These are phyloP conservation scores for Colletotrichum lini DNA, from an alignment of 2,329 filamentous ascomycete species.

Conservation along the genomic window DNA sequence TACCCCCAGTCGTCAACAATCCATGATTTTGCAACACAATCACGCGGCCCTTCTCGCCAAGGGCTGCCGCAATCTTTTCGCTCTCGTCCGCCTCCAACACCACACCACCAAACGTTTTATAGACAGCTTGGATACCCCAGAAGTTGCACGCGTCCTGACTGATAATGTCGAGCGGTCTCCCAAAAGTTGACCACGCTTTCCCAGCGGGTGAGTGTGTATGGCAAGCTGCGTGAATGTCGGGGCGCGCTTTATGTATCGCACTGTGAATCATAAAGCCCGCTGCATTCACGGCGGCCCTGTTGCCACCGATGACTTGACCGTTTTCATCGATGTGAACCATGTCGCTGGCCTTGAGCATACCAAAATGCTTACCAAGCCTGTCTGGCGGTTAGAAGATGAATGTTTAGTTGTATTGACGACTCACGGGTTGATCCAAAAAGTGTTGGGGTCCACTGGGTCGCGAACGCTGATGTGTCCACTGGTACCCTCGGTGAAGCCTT, in stretches of 20 bases:
- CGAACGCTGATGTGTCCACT: slow-evolving; percentile 75
- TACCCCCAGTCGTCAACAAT: slow-evolving; percentile 72
- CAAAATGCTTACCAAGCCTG: slow-evolving; percentile 71
- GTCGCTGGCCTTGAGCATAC: slow-evolving; percentile 71
- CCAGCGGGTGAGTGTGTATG: slow-evolving; percentile 72
- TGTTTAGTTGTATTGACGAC: slow-evolving; percentile 3
- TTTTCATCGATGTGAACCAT: slow-evolving; percentile 74
- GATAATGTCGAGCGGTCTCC: slow-evolving; percentile 71
- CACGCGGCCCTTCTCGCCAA: slow-evolving; percentile 66
- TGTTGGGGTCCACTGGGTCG: slow-evolving; percentile 70
- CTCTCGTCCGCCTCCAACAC: slow-evolving; percentile 75
- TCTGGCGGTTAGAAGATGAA: too few species aligned
- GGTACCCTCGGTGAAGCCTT: slow-evolving; percentile 73
- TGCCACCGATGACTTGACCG: slow-evolving; percentile 72
- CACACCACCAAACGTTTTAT: slow-evolving; percentile 73
- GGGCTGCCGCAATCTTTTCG: slow-evolving; percentile 67
- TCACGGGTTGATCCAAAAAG: slow-evolving; percentile 76
- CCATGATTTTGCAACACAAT: slow-evolving; percentile 77
- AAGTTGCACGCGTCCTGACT: slow-evolving; percentile 73
- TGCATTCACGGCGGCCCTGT: slow-evolving; percentile 68
- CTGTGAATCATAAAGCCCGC: slow-evolving; percentile 76
- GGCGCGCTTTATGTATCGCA: slow-evolving; percentile 71
- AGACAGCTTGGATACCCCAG: slow-evolving; percentile 71
- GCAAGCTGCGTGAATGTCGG: slow-evolving; percentile 72
- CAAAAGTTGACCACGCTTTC: slow-evolving; percentile 74